Percentiles rank a stretch among this genome's conserved stretches.
Conservation (phyloP, 1,139 yeast genomes). For the Yamadazyma jaroonii region DNA sequence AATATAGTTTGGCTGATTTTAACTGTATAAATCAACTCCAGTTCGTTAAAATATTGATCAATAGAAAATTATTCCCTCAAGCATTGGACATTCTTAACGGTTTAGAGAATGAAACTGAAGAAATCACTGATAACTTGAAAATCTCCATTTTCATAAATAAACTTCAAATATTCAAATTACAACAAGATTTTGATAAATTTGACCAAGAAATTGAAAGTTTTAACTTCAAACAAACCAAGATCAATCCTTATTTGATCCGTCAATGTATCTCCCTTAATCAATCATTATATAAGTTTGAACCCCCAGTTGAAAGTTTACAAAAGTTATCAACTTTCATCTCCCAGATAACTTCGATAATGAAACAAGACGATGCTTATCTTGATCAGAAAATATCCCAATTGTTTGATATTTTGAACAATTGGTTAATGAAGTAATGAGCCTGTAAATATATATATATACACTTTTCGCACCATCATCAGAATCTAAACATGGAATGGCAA, state of each 20-base stretch:
- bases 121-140: constrained; percentile 15
- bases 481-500: constrained; percentile 7
- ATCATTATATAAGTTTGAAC: constrained; percentile 14
- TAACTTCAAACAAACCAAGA: constrained; percentile 26
- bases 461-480: constrained; percentile 5
- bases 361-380: constrained; percentile 28
- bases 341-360: constrained; percentile 28
- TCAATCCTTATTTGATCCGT: constrained; percentile 35
- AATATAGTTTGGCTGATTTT: constrained; percentile 12
- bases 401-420: constrained; percentile 24
- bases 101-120: constrained; percentile 18
- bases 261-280: constrained; percentile 32
- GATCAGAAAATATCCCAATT: constrained; percentile 17
- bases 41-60: constrained; percentile 30
- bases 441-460: constrained; percentile 5
- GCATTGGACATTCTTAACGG: constrained; percentile 21
- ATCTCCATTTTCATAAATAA: constrained; percentile 6
- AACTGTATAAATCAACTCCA: constrained; percentile 30
- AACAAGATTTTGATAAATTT: constrained; percentile 21
- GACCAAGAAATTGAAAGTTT: constrained; percentile 23
- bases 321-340: constrained; percentile 32
- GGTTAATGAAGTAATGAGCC: constrained; percentile 17
- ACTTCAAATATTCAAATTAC: constrained; percentile 21
- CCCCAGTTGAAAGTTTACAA: constrained; percentile 8
- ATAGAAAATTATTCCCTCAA: constrained; percentile 24